A percentile compares a stretch with the other conserved stretches of the same genome.
Evolutionary conservation across 106 monocot species (phyloP).

Genomic region (Phalaenopsis equestris): DNA sequence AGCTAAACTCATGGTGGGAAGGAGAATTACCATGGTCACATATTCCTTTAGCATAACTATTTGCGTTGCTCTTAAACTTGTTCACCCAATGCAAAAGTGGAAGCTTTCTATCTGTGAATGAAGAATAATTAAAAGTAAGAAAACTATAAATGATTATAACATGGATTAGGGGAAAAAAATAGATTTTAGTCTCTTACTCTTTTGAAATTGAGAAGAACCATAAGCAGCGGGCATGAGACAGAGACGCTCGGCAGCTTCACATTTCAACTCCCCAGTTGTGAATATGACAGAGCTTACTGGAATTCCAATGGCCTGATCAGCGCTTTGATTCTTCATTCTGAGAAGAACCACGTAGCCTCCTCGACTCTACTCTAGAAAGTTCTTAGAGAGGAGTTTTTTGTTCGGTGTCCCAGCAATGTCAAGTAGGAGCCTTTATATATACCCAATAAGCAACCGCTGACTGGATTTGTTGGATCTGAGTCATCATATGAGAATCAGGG

Average conservation of each 20-base stretch:
- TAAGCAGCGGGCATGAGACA: neutral
- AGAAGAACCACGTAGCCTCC: no score
- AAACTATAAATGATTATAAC: neutral
- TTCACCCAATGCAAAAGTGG: neutral
- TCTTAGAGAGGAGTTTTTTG: no score
- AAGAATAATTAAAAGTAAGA: neutral
- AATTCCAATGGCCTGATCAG: conserved; percentile 20
- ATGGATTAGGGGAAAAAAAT: neutral
- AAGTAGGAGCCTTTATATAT: no score
- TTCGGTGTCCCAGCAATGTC: no score
- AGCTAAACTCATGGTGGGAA: neutral
- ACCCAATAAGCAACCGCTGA: no score
- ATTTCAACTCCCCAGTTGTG: conserved; percentile 2
- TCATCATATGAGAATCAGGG: no score
- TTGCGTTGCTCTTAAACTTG: neutral
- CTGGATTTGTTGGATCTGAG: no score
- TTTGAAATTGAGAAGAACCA: neutral
- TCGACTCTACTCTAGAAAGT: no score
- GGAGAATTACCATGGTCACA: neutral
- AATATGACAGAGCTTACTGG: conserved; percentile 20
- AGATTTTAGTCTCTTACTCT: neutral
- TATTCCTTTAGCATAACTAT: neutral
- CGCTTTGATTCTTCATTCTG: conserved; percentile 14
- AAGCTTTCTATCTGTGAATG: neutral
- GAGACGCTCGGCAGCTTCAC: neutral